Evolutionary conservation across 805 yeast species (phyloP).

Genomic region (Tetrapisispora nanseiensis): DNA sequence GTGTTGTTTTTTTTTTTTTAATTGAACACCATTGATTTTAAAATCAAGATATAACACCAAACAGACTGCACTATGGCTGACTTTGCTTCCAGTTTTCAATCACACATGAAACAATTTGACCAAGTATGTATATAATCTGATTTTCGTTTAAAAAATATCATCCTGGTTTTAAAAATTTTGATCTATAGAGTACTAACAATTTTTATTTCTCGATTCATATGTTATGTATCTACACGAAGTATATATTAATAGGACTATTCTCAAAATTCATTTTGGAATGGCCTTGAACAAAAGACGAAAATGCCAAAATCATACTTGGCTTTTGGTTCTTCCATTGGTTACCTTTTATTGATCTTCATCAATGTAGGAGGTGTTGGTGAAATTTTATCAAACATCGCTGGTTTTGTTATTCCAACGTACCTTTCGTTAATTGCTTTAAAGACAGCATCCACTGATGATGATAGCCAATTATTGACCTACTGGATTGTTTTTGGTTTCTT

Average conservation of each 20-base stretch:
- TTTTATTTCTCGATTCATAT: background rate
- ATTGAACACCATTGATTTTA: background rate
- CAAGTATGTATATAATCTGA: conserved; percentile 31
- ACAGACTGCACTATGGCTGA: conserved; percentile 38
- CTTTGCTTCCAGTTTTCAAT: conserved; percentile 37
- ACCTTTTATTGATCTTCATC: conserved; percentile 70
- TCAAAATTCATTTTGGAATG: conserved; percentile 28
- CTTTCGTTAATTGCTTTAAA: conserved; percentile 76
- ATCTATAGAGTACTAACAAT: too few relatives aligned
- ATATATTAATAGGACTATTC: conserved; percentile 20
- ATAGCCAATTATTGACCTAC: conserved; percentile 81
- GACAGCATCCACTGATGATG: conserved; percentile 61
- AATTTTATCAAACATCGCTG: conserved; percentile 83
- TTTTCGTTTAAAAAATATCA: background rate
- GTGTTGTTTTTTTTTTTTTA: too few relatives aligned
- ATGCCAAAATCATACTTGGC: conserved; percentile 82
- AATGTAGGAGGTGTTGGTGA: conserved; percentile 95
- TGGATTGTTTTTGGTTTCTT: conserved; percentile 97
- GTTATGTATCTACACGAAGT: background rate
- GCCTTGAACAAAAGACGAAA: conserved; percentile 37
- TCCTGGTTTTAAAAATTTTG: too few relatives aligned
- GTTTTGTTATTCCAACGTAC: conserved; percentile 85
- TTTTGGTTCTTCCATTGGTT: conserved; percentile 51
- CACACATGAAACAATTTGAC: conserved; percentile 39
- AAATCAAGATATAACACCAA: too few relatives aligned